Conservation (phyloP, 208 protist genomes). For the Leishmania arabica region DNA sequence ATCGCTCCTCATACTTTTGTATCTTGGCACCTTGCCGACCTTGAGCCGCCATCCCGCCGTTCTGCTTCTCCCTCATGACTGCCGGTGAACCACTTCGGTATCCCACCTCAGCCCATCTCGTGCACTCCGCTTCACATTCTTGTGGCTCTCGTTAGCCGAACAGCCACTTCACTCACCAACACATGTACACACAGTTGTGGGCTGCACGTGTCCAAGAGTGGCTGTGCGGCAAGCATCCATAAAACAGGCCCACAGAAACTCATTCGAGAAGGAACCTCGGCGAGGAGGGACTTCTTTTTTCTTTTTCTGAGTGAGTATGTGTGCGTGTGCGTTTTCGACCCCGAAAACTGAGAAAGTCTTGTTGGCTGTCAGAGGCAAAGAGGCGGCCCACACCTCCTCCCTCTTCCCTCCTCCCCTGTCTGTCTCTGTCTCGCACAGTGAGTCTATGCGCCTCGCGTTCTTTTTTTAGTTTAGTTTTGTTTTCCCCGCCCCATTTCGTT, state of each 20-base stretch:
- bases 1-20: background rate
- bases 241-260: background rate
- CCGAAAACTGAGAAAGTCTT: background rate
- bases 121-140: background rate
- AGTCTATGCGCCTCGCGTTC: background rate
- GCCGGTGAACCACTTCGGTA: background rate
- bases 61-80: background rate
- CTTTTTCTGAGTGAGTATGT: constrained; percentile 7
- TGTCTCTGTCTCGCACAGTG: constrained; percentile 26
- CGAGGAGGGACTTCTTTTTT: background rate
- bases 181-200: background rate
- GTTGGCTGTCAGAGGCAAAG: background rate
- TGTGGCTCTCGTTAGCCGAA: background rate
- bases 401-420: constrained; percentile 5
- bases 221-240: background rate
- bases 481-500: constrained; percentile 9
- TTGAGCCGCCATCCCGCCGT: background rate
- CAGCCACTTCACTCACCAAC: background rate
- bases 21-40: background rate
- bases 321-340: constrained; percentile 23
- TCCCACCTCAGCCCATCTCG: background rate
- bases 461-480: background rate
- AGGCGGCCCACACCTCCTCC: background rate
- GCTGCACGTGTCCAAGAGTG: background rate
- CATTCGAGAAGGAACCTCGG: too few species aligned